Evolutionary conservation across 805 yeast genomes (phyloP).

Genomic region (Starmerella scarabaei): DNA sequence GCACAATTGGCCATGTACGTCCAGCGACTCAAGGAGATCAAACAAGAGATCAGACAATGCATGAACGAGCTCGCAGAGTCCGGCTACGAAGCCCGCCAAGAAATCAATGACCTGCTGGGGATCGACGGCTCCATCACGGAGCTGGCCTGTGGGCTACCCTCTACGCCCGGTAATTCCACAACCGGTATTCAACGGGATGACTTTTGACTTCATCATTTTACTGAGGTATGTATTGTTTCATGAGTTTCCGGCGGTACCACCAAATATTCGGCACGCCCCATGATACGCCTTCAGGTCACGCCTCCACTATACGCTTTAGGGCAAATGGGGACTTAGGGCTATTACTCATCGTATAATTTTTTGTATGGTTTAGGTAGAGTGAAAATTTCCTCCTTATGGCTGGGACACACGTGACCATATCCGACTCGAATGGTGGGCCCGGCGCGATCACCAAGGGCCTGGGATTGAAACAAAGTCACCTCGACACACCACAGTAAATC

Average conservation of each 20-base stretch:
- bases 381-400: too few species aligned
- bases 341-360: too few species aligned
- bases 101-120: background rate
- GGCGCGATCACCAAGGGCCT: slow-evolving; percentile 4
- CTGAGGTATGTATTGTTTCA: too few species aligned
- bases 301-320: too few species aligned
- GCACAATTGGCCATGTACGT: too few species aligned
- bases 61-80: background rate
- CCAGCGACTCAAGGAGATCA: background rate
- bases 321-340: too few species aligned
- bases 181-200: background rate
- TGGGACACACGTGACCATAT: slow-evolving; percentile 9
- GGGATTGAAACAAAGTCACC: slow-evolving; percentile 11
- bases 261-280: too few species aligned
- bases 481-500: slow-evolving; percentile 26
- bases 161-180: background rate
- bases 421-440: slow-evolving; percentile 2
- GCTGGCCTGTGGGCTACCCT: background rate
- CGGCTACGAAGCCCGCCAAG: background rate
- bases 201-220: too few species aligned
- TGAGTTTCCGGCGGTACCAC: too few species aligned
- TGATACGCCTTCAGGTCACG: too few species aligned
- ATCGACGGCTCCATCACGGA: background rate
- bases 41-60: background rate
- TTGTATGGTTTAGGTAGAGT: too few species aligned